These are phyloP conservation scores for Closterium sp. DNA, from an alignment of 139 green algal species.

Conservation along the genomic window DNA sequence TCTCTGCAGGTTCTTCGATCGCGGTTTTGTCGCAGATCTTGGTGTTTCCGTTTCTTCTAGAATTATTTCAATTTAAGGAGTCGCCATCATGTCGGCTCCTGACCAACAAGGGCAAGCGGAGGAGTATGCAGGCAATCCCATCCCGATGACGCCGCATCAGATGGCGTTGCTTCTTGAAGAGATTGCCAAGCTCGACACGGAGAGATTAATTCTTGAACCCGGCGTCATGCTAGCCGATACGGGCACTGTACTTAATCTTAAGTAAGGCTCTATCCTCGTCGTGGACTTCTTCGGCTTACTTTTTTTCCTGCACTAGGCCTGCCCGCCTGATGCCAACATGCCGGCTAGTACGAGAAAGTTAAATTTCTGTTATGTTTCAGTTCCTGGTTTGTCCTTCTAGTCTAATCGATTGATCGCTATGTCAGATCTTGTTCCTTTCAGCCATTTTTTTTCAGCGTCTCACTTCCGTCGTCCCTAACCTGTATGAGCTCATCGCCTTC, in stretches of 20 bases:
- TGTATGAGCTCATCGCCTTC: not conserved
- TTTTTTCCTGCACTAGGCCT: no score
- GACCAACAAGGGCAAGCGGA: not conserved
- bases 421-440: not conserved
- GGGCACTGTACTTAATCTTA: not conserved
- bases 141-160: slow-evolving; percentile 2
- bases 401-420: not conserved
- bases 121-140: slow-evolving; percentile 5
- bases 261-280: not conserved
- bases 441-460: not conserved
- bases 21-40: not conserved
- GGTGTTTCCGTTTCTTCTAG: not conserved
- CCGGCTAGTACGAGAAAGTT: not conserved
- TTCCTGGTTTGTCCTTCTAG: no score
- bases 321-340: not conserved
- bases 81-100: not conserved
- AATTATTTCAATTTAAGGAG: not conserved
- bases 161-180: not conserved
- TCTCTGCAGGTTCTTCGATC: not conserved
- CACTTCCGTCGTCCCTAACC: not conserved
- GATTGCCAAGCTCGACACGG: not conserved
- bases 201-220: not conserved
- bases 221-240: not conserved
- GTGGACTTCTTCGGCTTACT: not conserved
- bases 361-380: not conserved